These are phyloP conservation scores for Hemisphaericaspora xylofermentans DNA, from an alignment of 1,139 yeast species.

Conservation along the genomic window DNA sequence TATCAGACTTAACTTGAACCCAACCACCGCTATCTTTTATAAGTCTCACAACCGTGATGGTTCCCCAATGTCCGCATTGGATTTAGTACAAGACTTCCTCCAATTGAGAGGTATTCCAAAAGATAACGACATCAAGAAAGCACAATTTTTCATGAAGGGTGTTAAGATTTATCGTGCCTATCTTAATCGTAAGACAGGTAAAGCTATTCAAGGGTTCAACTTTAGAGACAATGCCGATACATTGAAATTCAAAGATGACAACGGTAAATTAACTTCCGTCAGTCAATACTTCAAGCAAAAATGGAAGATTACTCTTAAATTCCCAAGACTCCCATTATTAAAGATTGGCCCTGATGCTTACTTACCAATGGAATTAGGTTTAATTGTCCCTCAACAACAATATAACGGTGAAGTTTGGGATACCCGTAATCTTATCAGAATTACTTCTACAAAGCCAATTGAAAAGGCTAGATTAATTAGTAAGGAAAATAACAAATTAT, in stretches of 20 bases:
- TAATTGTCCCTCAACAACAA: constrained; percentile 13
- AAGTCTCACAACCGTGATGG: constrained; percentile 13
- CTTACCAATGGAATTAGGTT: constrained; percentile 15
- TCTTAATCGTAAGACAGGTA: constrained; percentile 9
- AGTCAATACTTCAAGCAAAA: constrained; percentile 10
- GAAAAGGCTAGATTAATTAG: constrained; percentile 13
- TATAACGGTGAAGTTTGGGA: constrained; percentile 14
- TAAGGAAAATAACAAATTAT: constrained; percentile 7
- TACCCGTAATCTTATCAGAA: constrained; percentile 11
- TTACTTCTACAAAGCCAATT: constrained; percentile 13
- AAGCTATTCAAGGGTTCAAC: constrained; percentile 13
- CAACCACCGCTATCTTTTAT: constrained; percentile 15
- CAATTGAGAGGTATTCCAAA: constrained; percentile 6
- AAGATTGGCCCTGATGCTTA: constrained; percentile 12
- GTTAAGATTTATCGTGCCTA: constrained; percentile 13
- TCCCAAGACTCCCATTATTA: constrained; percentile 13
- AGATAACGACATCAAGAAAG: constrained; percentile 8
- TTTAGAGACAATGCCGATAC: constrained; percentile 10
- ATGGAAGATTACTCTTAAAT: constrained; percentile 12
- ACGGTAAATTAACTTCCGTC: constrained; percentile 10
- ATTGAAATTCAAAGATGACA: constrained; percentile 11
- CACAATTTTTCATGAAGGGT: constrained; percentile 13
- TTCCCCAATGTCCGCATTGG: constrained; percentile 14
- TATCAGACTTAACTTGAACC: constrained; percentile 13
- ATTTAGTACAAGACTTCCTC: constrained; percentile 12